Conservation (phyloP, 257 asterid genomes). For the Scutellaria minor region DNA sequence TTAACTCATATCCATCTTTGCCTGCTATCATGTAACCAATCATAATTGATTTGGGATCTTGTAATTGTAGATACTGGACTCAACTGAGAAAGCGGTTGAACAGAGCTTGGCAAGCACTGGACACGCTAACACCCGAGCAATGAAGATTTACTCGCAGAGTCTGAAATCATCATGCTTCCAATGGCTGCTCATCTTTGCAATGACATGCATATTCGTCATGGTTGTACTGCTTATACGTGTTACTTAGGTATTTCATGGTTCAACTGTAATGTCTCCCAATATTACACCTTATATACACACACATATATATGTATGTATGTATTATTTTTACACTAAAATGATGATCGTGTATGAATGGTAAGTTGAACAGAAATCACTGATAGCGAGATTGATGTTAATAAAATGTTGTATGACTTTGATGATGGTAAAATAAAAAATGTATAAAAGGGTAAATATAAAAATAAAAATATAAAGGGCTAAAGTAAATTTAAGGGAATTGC, state of each 20-base stretch:
- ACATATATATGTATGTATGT: no score
- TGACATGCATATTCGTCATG: conserved; percentile 78
- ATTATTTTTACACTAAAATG: no score
- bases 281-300: not conserved
- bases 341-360: no score
- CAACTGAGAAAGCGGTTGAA: conserved; percentile 88
- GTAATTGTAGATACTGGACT: conserved; percentile 71
- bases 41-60: not conserved
- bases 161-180: conserved; percentile 75
- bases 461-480: no score
- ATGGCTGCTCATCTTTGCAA: conserved; percentile 71
- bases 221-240: conserved; percentile 87
- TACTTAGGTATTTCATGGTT: conserved; percentile 43
- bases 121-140: conserved; percentile 70
- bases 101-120: conserved; percentile 89
- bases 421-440: no score
- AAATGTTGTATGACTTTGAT: no score
- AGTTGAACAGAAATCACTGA: no score
- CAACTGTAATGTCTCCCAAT: not conserved
- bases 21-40: no score
- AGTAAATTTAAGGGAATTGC: no score
- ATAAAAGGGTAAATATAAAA: no score
- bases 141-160: conserved; percentile 70
- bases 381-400: no score
- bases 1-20: no score